These are phyloP conservation scores for Pleurotus citrinopileatus DNA, from an alignment of 768 basidiomycete species.

Conservation along the genomic window DNA sequence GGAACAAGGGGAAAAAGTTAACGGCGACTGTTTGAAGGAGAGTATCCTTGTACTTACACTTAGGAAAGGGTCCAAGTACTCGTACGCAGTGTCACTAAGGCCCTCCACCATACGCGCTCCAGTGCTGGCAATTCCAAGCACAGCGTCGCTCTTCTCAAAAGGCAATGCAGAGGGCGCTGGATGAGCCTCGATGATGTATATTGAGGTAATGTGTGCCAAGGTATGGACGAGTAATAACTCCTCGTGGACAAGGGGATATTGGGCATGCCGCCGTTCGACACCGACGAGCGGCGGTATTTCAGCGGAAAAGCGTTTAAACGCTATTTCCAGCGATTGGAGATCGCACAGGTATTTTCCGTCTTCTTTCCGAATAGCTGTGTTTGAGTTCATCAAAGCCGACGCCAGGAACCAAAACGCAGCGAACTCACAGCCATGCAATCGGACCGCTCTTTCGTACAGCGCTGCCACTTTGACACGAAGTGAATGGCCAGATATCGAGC, in stretches of 20 bases:
- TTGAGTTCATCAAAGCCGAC: too few relatives aligned
- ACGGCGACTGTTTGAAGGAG: neutral
- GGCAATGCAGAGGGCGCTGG: neutral
- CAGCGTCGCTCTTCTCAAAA: slow-evolving; percentile 22
- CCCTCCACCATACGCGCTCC: slow-evolving; percentile 43
- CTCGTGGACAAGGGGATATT: slow-evolving; percentile 33
- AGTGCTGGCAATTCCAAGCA: slow-evolving; percentile 40
- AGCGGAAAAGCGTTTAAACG: slow-evolving; percentile 42
- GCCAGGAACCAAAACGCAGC: too few relatives aligned
- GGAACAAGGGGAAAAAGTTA: neutral
- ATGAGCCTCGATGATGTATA: slow-evolving; percentile 26
- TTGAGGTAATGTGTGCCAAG: slow-evolving; percentile 44
- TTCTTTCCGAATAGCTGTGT: too few relatives aligned
- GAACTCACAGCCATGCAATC: slow-evolving; percentile 38
- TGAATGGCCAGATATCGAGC: slow-evolving; percentile 29
- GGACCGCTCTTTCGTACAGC: slow-evolving; percentile 52
- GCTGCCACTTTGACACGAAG: slow-evolving; percentile 50
- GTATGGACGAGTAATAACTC: slow-evolving; percentile 48
- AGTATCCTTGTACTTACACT: slow-evolving; percentile 35
- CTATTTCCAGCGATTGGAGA: too few relatives aligned
- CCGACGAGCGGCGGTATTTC: slow-evolving; percentile 36
- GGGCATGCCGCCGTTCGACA: slow-evolving; percentile 27
- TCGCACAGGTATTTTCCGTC: too few relatives aligned
- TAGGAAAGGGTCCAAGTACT: slow-evolving; percentile 51
- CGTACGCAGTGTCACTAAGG: slow-evolving; percentile 48